phyloP scores from a whole-genome alignment of 495 filamentous ascomycete species.

The Penicillium canescens region DNA sequence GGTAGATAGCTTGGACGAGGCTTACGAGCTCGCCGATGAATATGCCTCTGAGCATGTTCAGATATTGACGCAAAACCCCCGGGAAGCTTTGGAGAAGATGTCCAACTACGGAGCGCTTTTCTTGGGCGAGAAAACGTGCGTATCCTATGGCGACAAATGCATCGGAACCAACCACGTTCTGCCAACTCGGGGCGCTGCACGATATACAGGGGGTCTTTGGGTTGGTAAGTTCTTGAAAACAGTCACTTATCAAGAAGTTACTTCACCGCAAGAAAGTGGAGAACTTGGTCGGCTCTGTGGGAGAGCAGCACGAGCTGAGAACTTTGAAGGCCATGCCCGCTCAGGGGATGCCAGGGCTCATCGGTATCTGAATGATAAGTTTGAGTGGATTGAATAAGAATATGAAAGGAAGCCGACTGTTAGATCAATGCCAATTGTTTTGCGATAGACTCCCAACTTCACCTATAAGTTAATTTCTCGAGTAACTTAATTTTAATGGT shows the following conservation, averaged over 20 bases:
- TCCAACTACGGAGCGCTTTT: constrained; percentile 52
- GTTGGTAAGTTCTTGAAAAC: constrained; percentile 54
- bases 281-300: constrained; percentile 52
- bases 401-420: too few species aligned
- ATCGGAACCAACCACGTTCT: constrained; percentile 59
- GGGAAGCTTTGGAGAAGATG: constrained; percentile 53
- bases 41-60: constrained; percentile 57
- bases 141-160: constrained; percentile 54
- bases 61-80: constrained; percentile 48
- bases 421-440: too few species aligned
- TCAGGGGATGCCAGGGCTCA: constrained; percentile 49
- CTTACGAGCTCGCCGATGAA: constrained; percentile 50
- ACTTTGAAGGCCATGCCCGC: constrained; percentile 54
- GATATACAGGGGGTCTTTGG: constrained; percentile 53
- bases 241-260: constrained; percentile 55
- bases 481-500: too few species aligned
- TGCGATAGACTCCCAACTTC: too few species aligned
- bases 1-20: constrained; percentile 44
- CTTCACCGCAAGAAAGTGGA: constrained; percentile 41
- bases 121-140: constrained; percentile 54
- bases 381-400: constrained; percentile 39
- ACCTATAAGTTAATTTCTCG: too few species aligned
- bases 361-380: constrained; percentile 39
- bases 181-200: constrained; percentile 47
- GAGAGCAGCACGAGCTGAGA: constrained; percentile 50